phyloP scores from a whole-genome alignment of 2,329 filamentous ascomycete genomes.

The Cladobotryum mycophilum region DNA sequence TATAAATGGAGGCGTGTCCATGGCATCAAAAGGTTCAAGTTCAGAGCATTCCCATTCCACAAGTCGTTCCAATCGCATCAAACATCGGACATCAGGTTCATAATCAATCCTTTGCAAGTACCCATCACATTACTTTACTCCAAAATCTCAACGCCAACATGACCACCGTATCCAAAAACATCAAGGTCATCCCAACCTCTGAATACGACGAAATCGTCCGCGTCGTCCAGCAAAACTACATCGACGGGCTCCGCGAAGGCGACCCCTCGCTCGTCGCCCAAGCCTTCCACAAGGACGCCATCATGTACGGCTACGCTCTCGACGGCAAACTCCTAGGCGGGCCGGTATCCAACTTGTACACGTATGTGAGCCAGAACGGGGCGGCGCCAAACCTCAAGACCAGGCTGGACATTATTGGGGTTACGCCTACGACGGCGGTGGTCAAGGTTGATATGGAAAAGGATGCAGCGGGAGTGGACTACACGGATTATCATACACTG shows the following conservation, averaged over 20 bases:
- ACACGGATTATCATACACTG: constrained; percentile 14
- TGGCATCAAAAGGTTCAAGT: no score
- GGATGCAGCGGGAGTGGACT: constrained; percentile 4
- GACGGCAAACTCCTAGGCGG: not conserved
- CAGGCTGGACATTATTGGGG: constrained; percentile 12
- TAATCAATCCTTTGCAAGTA: no score
- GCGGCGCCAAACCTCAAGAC: constrained; percentile 7
- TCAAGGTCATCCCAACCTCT: constrained; percentile 1
- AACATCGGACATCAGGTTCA: no score
- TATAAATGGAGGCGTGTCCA: no score
- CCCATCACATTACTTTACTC: no score
- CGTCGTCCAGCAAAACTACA: constrained; percentile 6
- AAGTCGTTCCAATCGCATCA: no score
- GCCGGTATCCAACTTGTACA: constrained; percentile 2
- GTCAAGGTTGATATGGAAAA: constrained; percentile 14
- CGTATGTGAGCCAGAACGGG: constrained; percentile 3
- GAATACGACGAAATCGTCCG: constrained; percentile 11
- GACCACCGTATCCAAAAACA: no score
- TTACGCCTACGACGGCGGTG: constrained; percentile 14
- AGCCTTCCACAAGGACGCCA: constrained; percentile 13
- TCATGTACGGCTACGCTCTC: constrained; percentile 11
- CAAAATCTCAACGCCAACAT: no score
- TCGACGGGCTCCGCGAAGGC: constrained; percentile 8
- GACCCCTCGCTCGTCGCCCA: constrained; percentile 1
- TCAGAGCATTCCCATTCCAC: no score